Conservation (phyloP, 2,329 filamentous ascomycete genomes). For the Phaeosphaeriaceae sp. region DNA sequence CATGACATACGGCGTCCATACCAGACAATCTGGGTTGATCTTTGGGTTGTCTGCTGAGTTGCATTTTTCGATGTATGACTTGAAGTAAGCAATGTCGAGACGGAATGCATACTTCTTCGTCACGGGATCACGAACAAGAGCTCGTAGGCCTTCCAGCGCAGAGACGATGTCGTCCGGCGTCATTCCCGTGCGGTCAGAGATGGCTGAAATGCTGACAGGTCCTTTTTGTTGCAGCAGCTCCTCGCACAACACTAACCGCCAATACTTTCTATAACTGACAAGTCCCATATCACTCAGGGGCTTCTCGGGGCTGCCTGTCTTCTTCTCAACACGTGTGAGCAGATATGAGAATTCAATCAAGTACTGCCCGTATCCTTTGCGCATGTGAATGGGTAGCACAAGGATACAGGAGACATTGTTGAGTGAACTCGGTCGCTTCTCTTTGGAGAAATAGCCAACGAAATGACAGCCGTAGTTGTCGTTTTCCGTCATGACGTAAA, state of each 20-base stretch:
- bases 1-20: constrained; percentile 98
- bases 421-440: constrained; percentile 90
- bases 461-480: constrained; percentile 93
- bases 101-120: constrained; percentile 90
- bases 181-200: constrained; percentile 91
- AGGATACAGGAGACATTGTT: constrained; percentile 99
- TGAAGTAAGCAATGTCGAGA: constrained; percentile 84
- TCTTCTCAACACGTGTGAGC: constrained; percentile 88
- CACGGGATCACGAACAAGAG: constrained; percentile 85
- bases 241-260: constrained; percentile 86
- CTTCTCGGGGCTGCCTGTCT: constrained; percentile 96
- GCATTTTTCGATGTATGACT: constrained; percentile 87
- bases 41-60: constrained; percentile 87
- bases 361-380: constrained; percentile 95
- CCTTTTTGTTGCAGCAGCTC: constrained; percentile 73
- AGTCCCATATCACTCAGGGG: constrained; percentile 97
- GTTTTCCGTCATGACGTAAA: constrained; percentile 96
- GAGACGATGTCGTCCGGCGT: constrained; percentile 96
- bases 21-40: constrained; percentile 78
- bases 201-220: constrained; percentile 64
- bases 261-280: constrained; percentile 97
- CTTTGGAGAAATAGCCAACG: constrained; percentile 99
- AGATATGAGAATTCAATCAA: constrained; percentile 99
- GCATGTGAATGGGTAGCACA: constrained; percentile 93
- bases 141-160: constrained; percentile 86